Evolutionary conservation across 73 alveolate species (phyloP), one percentile per base, ranked within the genome.

Genomic region (Paramecium sexaurelia): DNA sequence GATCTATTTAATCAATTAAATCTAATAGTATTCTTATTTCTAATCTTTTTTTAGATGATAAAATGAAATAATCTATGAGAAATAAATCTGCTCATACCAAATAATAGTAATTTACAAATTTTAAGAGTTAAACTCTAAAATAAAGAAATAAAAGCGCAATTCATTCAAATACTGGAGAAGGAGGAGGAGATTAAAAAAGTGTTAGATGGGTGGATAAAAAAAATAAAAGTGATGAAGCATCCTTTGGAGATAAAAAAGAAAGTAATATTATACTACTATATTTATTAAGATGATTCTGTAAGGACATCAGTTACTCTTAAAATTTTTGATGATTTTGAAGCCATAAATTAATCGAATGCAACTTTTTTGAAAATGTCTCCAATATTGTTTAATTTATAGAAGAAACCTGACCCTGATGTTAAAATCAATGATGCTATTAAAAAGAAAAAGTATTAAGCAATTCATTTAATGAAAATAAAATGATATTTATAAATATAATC

Each of bases 191-290:
- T 20, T 24, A 78, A 10, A 78, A 78, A n/a, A 78, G 90, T 40
- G 90, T 78, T 1, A 78, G 90, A 78, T 78, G 43, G 43, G 36
- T 26, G 5, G 90, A 78, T 11, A 78, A 78, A 15, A 78, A 78
- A 29, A 78, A 78, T 78, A 78, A 78, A 24, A 41, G 75, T 78
- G 90, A 78, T 78, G 86, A 71, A n/a, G 40, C 90, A 40, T 78
- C 90, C 7, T 78, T 78, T 78, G 90, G 71, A 2, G 90, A 78
- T 39, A 24, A 43, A 33, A 26, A 41, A 73, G 90, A 36, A 36
- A 20, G 90, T 41, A 41, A 0, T 3, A 20, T 41, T 78, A 8
- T 1, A 78, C 3, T 78, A n/a, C n/a, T n/a, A n/a, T n/a, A 0
- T 17, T 7, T 19, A 19, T 9, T 37, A 41, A 40, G 68, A 22